phyloP scores from a whole-genome alignment of 352 stramenopile species.

The Phytopythium ostracodes region DNA sequence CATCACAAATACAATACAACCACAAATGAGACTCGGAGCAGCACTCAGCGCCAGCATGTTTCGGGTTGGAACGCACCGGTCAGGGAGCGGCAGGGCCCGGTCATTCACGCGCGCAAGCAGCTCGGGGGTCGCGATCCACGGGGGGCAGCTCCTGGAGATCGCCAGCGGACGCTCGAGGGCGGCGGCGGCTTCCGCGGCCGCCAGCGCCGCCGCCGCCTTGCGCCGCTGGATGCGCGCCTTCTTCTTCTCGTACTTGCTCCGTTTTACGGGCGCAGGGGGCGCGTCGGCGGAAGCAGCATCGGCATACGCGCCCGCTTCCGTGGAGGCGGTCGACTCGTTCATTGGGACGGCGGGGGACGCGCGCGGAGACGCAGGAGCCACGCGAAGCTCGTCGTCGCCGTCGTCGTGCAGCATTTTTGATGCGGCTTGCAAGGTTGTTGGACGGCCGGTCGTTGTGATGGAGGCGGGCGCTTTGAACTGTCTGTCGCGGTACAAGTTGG shows the following conservation, averaged over 20 bases:
- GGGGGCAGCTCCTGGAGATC: constrained; percentile 14
- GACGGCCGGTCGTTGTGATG: constrained; percentile 1
- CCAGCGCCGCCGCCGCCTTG: constrained; percentile 23
- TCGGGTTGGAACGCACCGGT: constrained; percentile 10
- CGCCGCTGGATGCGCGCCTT: constrained; percentile 31
- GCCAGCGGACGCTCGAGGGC: constrained; percentile 18
- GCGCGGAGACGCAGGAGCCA: not conserved
- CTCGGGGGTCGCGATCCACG: constrained; percentile 2
- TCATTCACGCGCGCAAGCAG: constrained; percentile 18
- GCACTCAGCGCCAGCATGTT: too few relatives aligned
- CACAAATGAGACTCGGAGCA: too few relatives aligned
- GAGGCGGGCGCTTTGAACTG: not conserved
- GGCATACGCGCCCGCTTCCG: not conserved
- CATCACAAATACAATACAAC: not conserved
- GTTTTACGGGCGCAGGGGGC: constrained; percentile 7
- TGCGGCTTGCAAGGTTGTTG: not conserved
- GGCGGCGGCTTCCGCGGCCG: constrained; percentile 21
- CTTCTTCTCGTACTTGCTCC: constrained; percentile 43
- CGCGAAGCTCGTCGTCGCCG: not conserved
- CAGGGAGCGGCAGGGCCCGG: constrained; percentile 6
- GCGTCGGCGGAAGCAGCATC: not conserved
- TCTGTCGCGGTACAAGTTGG: not conserved
- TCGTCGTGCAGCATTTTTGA: constrained; percentile 1
- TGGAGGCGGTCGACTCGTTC: not conserved
- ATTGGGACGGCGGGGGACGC: not conserved